phyloP scores from a whole-genome alignment of 2,329 filamentous ascomycete species.

The Paraphaeosphaeria sporulosa region DNA sequence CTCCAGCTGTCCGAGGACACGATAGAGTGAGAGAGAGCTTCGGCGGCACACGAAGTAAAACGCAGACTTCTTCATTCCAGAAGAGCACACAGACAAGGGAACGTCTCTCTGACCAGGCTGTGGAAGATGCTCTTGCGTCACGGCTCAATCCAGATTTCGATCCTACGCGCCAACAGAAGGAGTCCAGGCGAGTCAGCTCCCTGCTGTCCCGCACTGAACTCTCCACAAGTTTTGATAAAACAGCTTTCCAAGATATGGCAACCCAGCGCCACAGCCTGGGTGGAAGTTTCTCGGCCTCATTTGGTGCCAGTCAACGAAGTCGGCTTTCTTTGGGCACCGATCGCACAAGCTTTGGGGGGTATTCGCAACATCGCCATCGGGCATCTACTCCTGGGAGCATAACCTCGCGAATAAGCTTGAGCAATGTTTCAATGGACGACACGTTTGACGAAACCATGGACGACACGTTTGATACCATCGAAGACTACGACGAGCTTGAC shows the following conservation, averaged over 20 bases:
- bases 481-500: conserved; percentile 50
- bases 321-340: conserved; percentile 77
- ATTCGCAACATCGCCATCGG: conserved; percentile 55
- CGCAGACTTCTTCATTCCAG: conserved; percentile 50
- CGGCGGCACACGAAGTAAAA: conserved; percentile 60
- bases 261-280: conserved; percentile 52
- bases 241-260: conserved; percentile 78
- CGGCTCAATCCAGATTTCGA: conserved; percentile 59
- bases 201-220: conserved; percentile 86
- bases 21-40: conserved; percentile 80
- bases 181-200: conserved; percentile 86
- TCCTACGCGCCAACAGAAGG: conserved; percentile 61
- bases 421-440: conserved; percentile 47
- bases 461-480: conserved; percentile 48
- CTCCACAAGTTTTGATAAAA: conserved; percentile 81
- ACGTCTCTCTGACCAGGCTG: conserved; percentile 47
- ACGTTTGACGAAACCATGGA: conserved; percentile 49
- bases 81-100: conserved; percentile 41
- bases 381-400: conserved; percentile 63
- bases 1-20: conserved; percentile 70
- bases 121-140: conserved; percentile 58
- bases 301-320: conserved; percentile 64
- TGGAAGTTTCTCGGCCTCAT: conserved; percentile 53
- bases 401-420: conserved; percentile 48
- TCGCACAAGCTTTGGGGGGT: conserved; percentile 66